Evolutionary conservation across 441 rosid species (phyloP).

Genomic region (Populus trichocarpa): DNA sequence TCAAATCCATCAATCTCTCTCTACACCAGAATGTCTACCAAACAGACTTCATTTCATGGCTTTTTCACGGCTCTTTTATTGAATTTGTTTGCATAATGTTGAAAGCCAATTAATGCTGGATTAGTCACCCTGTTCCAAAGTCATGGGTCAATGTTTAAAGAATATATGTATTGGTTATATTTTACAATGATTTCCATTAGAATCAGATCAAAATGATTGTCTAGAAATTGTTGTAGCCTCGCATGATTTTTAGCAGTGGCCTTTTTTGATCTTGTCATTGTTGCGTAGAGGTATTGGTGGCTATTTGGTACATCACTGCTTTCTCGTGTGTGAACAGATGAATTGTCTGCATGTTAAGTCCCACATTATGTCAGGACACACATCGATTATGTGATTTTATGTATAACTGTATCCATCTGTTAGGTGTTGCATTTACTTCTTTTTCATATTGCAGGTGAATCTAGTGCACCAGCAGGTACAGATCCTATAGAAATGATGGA

Average conservation of each 20-base stretch:
- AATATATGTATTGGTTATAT: background rate
- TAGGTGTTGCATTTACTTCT: background rate
- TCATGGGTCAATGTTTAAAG: background rate
- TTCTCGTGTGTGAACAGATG: background rate
- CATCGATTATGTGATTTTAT: background rate
- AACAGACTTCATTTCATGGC: background rate
- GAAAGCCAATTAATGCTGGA: background rate
- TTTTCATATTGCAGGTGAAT: slow-evolving; percentile 36
- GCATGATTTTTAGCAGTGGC: background rate
- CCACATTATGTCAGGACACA: background rate
- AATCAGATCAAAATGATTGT: background rate
- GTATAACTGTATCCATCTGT: background rate
- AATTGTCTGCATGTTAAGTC: background rate
- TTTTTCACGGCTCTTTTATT: background rate
- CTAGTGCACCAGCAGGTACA: slow-evolving; percentile 44
- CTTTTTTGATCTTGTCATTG: background rate
- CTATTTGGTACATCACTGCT: background rate
- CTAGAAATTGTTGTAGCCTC: background rate
- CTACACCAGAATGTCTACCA: background rate
- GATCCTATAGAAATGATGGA: slow-evolving; percentile 99
- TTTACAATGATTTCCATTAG: background rate
- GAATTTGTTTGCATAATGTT: background rate
- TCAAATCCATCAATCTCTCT: background rate
- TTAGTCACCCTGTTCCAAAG: background rate
- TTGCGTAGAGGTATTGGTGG: background rate